phyloP scores from a whole-genome alignment of 1,284 basidiomycete genomes.

The Puccinia hordei region DNA sequence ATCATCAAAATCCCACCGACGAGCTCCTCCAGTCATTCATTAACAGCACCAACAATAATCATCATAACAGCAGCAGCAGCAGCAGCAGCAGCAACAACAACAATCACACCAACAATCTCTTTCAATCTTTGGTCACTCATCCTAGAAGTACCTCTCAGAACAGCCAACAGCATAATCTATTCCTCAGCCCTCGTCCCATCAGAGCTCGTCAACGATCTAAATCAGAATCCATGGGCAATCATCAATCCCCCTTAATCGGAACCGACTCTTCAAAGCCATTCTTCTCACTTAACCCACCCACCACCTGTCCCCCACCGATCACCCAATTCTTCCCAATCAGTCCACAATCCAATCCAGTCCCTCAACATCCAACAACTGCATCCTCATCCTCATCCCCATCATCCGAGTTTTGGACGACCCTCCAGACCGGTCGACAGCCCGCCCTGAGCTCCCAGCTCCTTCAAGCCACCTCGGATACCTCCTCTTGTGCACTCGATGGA shows the following conservation, averaged over 20 bases:
- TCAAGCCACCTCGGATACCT: background rate
- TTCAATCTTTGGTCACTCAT: conserved; percentile 3
- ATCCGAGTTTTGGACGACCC: conserved; percentile 13
- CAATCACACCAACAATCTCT: background rate
- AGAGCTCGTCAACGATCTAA: conserved; percentile 36
- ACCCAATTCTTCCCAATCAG: conserved; percentile 17
- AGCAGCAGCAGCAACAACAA: background rate
- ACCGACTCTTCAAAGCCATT: background rate
- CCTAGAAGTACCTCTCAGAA: background rate
- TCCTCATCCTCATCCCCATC: background rate
- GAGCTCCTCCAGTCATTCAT: background rate
- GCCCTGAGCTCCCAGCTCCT: background rate
- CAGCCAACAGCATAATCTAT: background rate
- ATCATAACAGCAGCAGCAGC: too few relatives aligned
- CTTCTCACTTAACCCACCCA: background rate
- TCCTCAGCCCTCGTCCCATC: conserved; percentile 26
- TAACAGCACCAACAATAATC: background rate
- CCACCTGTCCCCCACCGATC: conserved; percentile 3
- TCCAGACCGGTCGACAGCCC: background rate
- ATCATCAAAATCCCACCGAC: too few relatives aligned
- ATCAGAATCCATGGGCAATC: conserved; percentile 30
- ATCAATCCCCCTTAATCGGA: background rate
- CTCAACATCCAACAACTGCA: background rate
- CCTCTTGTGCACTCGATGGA: background rate
- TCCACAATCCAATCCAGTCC: background rate